Evolutionary conservation across 805 yeast species (phyloP).

Genomic region (Teunomyces lycoperdinae): DNA sequence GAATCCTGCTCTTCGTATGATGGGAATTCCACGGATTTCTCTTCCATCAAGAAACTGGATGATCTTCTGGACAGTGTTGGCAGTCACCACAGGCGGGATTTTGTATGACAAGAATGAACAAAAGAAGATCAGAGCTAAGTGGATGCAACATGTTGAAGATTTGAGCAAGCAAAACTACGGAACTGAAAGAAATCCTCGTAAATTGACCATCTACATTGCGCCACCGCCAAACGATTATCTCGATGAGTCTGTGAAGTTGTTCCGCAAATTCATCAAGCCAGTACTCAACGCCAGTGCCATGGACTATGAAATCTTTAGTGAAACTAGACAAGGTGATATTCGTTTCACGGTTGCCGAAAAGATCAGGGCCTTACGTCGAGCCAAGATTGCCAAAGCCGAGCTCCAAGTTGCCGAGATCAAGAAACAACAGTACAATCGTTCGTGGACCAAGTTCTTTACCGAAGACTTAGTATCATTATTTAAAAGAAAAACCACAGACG

Average conservation of each 20-base stretch:
- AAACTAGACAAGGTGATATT: slow-evolving; percentile 85
- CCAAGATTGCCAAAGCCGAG: slow-evolving; percentile 11
- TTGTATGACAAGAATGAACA: slow-evolving; percentile 79
- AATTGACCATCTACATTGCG: slow-evolving; percentile 76
- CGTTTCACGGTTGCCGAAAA: slow-evolving; percentile 78
- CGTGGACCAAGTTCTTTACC: slow-evolving; percentile 29
- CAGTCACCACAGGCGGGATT: slow-evolving; percentile 68
- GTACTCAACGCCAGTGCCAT: slow-evolving; percentile 78
- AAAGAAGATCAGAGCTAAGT: slow-evolving; percentile 57
- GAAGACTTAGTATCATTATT: slow-evolving; percentile 9
- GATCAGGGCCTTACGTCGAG: slow-evolving; percentile 66
- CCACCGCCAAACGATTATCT: slow-evolving; percentile 97
- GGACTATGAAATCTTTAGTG: slow-evolving; percentile 76
- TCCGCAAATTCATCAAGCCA: slow-evolving; percentile 82
- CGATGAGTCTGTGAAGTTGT: slow-evolving; percentile 67
- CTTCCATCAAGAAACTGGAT: slow-evolving; percentile 92
- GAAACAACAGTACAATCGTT: slow-evolving; percentile 12
- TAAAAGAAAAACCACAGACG: slow-evolving; percentile 18
- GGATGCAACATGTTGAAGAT: slow-evolving; percentile 58
- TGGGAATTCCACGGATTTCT: slow-evolving; percentile 78
- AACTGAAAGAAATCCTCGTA: slow-evolving; percentile 61
- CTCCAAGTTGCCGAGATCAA: slow-evolving; percentile 4
- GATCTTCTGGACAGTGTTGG: slow-evolving; percentile 76
- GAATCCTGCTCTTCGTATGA: slow-evolving; percentile 77
- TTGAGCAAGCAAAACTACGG: slow-evolving; percentile 46